phyloP scores from a whole-genome alignment of 257 asterid species.

The Nicotiana noctiflora region DNA sequence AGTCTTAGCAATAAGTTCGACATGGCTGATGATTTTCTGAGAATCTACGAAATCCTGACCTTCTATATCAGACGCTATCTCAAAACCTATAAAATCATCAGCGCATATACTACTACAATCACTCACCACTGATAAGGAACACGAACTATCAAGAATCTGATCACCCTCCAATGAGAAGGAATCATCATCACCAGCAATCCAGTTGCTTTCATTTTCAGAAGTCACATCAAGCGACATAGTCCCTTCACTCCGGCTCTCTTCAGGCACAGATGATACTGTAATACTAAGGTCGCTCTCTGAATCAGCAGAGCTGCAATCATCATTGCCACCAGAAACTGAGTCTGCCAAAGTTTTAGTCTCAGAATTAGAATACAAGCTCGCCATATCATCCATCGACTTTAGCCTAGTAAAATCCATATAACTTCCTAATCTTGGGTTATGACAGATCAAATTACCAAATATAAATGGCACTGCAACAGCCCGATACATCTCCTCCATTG shows the following conservation, averaged over 20 bases:
- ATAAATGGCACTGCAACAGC: conserved; percentile 50
- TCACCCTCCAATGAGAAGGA: conserved; percentile 52
- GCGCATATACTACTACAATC: conserved; percentile 82
- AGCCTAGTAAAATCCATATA: conserved; percentile 38
- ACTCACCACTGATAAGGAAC: conserved; percentile 74
- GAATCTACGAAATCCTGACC: conserved; percentile 24
- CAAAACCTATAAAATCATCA: conserved; percentile 59
- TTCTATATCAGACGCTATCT: conserved; percentile 35
- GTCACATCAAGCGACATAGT: conserved; percentile 14
- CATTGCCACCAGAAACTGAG: conserved; percentile 25
- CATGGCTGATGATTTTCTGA: conserved; percentile 28
- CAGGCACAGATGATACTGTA: conserved; percentile 22
- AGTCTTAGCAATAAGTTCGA: conserved; percentile 33
- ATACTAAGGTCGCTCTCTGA: conserved; percentile 21
- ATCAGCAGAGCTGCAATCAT: conserved; percentile 19
- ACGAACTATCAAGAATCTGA: conserved; percentile 36
- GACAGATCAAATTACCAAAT: conserved; percentile 40
- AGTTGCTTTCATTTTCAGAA: conserved; percentile 26
- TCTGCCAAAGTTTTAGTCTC: conserved; percentile 28
- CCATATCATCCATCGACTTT: conserved; percentile 36
- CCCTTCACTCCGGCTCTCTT: conserved; percentile 20
- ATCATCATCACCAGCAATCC: conserved; percentile 41
- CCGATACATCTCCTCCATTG: conserved; percentile 45
- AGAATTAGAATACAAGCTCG: conserved; percentile 23
- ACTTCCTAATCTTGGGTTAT: conserved; percentile 22